These are phyloP conservation scores for Gliomastix tumulicola DNA, from an alignment of 2,329 filamentous ascomycete genomes.

Conservation along the genomic window DNA sequence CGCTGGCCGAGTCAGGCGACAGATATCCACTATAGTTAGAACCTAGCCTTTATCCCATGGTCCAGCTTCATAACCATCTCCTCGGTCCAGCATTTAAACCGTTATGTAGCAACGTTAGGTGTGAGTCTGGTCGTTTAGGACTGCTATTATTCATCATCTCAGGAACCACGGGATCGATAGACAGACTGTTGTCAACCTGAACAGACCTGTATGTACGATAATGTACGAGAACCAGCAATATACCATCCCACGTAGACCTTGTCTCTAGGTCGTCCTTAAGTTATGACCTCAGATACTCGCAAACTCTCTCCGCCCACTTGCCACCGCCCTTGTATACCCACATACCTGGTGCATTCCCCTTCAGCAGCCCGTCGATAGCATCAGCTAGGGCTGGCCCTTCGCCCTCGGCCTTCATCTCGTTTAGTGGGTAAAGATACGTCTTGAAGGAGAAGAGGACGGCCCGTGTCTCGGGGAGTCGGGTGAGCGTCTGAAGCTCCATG, in stretches of 20 bases:
- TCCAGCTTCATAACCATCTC: too few relatives aligned
- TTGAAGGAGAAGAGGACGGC: constrained; percentile 49
- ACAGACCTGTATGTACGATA: too few relatives aligned
- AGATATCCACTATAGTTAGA: constrained; percentile 9
- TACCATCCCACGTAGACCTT: too few relatives aligned
- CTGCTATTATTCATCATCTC: too few relatives aligned
- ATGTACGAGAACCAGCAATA: too few relatives aligned
- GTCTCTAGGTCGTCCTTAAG: too few relatives aligned
- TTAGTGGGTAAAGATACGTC: constrained; percentile 42
- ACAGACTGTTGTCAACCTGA: too few relatives aligned
- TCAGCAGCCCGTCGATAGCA: constrained; percentile 43
- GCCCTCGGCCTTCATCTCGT: constrained; percentile 41
- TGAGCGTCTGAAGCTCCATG: constrained; percentile 45
- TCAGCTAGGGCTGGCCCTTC: constrained; percentile 37
- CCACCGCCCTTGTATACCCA: constrained; percentile 43
- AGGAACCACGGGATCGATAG: too few relatives aligned
- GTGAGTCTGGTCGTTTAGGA: too few relatives aligned
- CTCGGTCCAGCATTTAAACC: too few relatives aligned
- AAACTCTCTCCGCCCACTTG: constrained; percentile 39
- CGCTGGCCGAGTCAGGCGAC: constrained; percentile 13
- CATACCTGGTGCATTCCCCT: constrained; percentile 46
- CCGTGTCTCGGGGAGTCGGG: constrained; percentile 35
- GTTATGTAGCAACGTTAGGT: too few relatives aligned
- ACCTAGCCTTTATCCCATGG: too few relatives aligned
- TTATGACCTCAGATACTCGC: constrained; percentile 35